These are phyloP conservation scores for Earliella scabrosa DNA, from an alignment of 1,284 basidiomycete genomes.

Conservation along the genomic window DNA sequence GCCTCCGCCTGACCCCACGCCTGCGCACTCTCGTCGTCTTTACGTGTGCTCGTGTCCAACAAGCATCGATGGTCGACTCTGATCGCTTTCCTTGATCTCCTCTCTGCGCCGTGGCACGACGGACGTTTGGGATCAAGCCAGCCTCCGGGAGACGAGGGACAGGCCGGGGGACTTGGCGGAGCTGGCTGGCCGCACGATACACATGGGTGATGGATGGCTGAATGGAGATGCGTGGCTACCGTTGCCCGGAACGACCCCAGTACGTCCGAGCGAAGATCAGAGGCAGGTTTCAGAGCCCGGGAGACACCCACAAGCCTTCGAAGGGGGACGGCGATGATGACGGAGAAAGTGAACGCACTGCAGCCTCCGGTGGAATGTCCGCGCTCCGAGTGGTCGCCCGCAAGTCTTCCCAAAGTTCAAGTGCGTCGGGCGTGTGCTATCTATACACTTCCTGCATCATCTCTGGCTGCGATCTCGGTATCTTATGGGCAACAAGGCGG, in stretches of 20 bases:
- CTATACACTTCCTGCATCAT: not conserved
- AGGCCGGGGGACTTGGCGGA: not conserved
- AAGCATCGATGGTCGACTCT: not conserved
- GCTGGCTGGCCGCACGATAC: too few species aligned
- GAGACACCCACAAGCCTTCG: too few species aligned
- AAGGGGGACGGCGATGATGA: not conserved
- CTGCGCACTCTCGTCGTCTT: not conserved
- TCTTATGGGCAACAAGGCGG: not conserved
- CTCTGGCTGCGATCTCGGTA: too few species aligned
- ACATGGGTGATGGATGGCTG: too few species aligned
- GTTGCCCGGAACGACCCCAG: too few species aligned
- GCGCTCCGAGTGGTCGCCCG: not conserved
- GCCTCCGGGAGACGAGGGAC: not conserved
- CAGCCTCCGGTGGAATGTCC: not conserved
- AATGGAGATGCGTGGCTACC: too few species aligned
- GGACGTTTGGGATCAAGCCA: not conserved
- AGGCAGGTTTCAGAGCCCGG: too few species aligned
- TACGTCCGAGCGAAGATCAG: not conserved
- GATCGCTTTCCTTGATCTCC: not conserved
- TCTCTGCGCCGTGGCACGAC: too few species aligned
- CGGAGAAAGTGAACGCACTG: not conserved
- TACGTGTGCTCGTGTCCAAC: constrained; percentile 5
- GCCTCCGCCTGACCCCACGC: not conserved
- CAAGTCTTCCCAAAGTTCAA: too few species aligned
- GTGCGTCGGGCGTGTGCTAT: not conserved